Percentiles rank a stretch among this genome's conserved stretches.
These are phyloP conservation scores for Phytophthora sojae DNA, from an alignment of 352 stramenopile genomes.

Conservation along the genomic window DNA sequence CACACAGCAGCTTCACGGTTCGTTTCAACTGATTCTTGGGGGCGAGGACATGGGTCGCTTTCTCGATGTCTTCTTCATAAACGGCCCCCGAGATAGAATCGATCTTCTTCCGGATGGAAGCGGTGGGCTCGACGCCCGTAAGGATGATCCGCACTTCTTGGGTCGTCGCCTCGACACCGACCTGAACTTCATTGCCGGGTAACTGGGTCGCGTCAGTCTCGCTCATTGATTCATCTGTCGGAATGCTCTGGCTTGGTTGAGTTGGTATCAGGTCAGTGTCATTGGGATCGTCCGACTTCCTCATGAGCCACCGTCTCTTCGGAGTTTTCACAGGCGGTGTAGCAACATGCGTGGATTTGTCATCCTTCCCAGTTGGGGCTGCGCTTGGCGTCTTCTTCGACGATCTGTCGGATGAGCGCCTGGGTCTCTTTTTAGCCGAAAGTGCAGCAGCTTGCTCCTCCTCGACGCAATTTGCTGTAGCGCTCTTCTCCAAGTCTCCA, in stretches of 20 bases:
- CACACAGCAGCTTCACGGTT: slow-evolving; percentile 69
- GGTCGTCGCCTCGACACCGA: slow-evolving; percentile 16
- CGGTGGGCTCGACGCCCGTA: slow-evolving; percentile 56
- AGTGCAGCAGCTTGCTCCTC: slow-evolving; percentile 9
- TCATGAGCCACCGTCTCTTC: slow-evolving; percentile 48
- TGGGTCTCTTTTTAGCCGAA: slow-evolving; percentile 21
- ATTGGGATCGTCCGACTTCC: slow-evolving; percentile 42
- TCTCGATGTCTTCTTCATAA: slow-evolving; percentile 56
- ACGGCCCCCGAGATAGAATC: slow-evolving; percentile 45
- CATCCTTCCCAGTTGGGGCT: not conserved
- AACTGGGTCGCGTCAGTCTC: slow-evolving; percentile 29
- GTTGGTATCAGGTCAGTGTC: slow-evolving; percentile 29
- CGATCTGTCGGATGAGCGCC: slow-evolving; percentile 4
- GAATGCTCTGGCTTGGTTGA: slow-evolving; percentile 24
- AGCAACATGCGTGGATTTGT: not conserved
- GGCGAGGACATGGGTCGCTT: slow-evolving; percentile 58
- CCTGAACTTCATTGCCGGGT: slow-evolving; percentile 20
- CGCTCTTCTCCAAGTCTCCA: slow-evolving; percentile 17
- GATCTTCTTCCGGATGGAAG: slow-evolving; percentile 53
- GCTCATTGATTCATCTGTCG: slow-evolving; percentile 35
- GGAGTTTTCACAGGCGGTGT: slow-evolving; percentile 41
- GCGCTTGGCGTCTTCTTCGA: not conserved
- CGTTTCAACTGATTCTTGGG: slow-evolving; percentile 56
- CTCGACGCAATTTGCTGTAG: slow-evolving; percentile 9
- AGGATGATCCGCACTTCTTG: slow-evolving; percentile 52